Evolutionary conservation across 2,329 filamentous ascomycete genomes (phyloP), one percentile per base, ranked within the genome.

Genomic region (Xylaria sp.): DNA sequence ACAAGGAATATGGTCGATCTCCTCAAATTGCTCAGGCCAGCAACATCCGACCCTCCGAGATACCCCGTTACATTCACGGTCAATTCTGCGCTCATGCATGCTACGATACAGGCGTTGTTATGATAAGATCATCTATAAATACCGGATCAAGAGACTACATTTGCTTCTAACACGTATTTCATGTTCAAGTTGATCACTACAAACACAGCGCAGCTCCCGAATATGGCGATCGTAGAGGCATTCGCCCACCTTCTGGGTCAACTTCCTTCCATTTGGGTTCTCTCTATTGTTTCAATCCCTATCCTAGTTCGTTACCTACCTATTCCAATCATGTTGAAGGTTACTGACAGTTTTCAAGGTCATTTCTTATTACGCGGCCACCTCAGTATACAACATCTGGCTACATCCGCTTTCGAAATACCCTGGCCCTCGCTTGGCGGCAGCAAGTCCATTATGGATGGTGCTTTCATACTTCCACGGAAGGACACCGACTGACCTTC

Each of bases 391-490:
- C 5, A 60, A 68, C 23, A 41, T 65, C n/a, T 68, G 66, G 66
- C 34, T 65, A 25, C 66, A 68, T 37, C 66, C 66, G 1, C 66
- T 65, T 15, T 46, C 66, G 23, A 68, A 61, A 56, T 68, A 68
- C 13, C 66, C 66, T 2, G 66, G 66, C 2, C 66, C 66, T 56
- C 50, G 18, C 48, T 20, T 68, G 1, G 61, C 60, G 15, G 41
- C n/a, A 60, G 61, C 66, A 4, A 56, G 61, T 37, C 61, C 48
- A 44, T 44, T 64, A 37, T 68, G 66, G 61, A 68, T 68, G 55
- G 15, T 54, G 23, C 28, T 8, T 8, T 68, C 61, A 15, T 68
- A 68, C 39, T 65, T 68, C 41, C 5, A 51, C 3, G 61, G 66
- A 5, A 23, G 6, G 3, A 65, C 61, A 4, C 66, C 66, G 7